Base-by-base conservation (phyloP, 176 grass and related monocot species). In the Tuctoria greenei region DNA sequence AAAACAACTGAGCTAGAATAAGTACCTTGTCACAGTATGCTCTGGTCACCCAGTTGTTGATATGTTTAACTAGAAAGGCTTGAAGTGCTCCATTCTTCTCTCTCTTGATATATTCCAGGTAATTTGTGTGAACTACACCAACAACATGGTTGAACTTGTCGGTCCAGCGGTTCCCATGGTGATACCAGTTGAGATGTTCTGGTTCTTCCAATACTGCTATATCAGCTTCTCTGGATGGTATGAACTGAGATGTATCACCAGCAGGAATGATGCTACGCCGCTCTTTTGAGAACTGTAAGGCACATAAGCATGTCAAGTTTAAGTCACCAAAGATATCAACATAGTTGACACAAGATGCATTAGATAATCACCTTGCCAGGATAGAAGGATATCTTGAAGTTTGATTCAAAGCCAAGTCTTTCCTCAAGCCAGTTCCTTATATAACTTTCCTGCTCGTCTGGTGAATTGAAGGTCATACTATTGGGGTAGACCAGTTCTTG, bases 101-200 rank as follows among this genome's bases (percentile, higher is more conserved):
- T 81, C 93, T 87, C 76, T 89, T 90, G 57, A 96, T 96, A 66
- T 96, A 92, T 85, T 96, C 93, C 61, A 96, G 81, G 81, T 96
- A 96, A 80, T 96, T 96, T 65, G 93, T 96, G 77, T 96, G 93
- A 83, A 92, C 89, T 23, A 96, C 75, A 80, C 93, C 93, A 74
- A 96, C 73, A 23, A 96, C 93, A 85, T 92, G 81, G 87, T 96
- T 92, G 66, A 96, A 96, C 66, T 85, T 96, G 62, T 96, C 86
- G 17, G 89, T 92, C 89, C 93, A 96, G 23, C 86, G 89, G 66
- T 85, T 92, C 50, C 93, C 93, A 83, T 96, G 93, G 89, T 96
- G 93, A 45, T 96, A 96, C 93, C 93, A 96, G 49, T 96, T 96
- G 81, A 96, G 81, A 83, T 96, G 93, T 46, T 92, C 93, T 54